A percentile compares a stretch with the other conserved stretches of the same genome.
Evolutionary conservation across 805 yeast species (phyloP).

Genomic region (Starmerella floricola): DNA sequence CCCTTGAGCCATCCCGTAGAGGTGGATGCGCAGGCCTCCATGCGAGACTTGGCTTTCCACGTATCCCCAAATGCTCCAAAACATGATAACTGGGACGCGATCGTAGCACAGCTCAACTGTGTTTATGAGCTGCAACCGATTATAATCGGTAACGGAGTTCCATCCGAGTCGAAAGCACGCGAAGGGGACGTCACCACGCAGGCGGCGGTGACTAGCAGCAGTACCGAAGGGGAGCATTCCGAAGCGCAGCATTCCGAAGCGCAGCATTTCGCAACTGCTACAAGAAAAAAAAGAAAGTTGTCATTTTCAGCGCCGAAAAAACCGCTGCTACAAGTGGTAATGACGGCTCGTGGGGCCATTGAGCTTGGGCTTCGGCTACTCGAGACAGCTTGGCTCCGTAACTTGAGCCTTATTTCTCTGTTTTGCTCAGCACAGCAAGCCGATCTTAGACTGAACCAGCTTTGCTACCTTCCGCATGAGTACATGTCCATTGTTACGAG

Average conservation of each 20-base stretch:
- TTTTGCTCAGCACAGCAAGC: conserved; percentile 67
- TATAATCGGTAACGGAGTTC: conserved; percentile 24
- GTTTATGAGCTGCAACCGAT: conserved; percentile 27
- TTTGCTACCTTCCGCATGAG: conserved; percentile 70
- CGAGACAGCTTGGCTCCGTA: conserved; percentile 23
- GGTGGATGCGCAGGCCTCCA: not conserved
- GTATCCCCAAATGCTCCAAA: not conserved
- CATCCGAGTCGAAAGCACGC: too few relatives aligned
- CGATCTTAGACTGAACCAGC: conserved; percentile 62
- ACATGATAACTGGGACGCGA: conserved; percentile 2
- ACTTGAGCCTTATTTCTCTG: conserved; percentile 24
- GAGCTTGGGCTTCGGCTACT: conserved; percentile 27
- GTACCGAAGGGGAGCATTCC: too few relatives aligned
- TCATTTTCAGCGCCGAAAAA: not conserved
- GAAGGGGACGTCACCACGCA: too few relatives aligned
- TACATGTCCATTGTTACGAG: conserved; percentile 43
- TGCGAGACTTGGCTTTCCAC: not conserved
- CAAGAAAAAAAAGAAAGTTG: too few relatives aligned
- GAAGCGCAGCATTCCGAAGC: too few relatives aligned
- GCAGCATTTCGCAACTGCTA: too few relatives aligned
- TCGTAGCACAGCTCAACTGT: conserved; percentile 30
- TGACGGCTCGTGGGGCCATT: conserved; percentile 24
- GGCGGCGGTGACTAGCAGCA: too few relatives aligned
- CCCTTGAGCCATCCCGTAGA: not conserved
- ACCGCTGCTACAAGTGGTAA: conserved; percentile 16